phyloP scores from a whole-genome alignment of 2,329 filamentous ascomycete species.

The Fusarium beomiforme region DNA sequence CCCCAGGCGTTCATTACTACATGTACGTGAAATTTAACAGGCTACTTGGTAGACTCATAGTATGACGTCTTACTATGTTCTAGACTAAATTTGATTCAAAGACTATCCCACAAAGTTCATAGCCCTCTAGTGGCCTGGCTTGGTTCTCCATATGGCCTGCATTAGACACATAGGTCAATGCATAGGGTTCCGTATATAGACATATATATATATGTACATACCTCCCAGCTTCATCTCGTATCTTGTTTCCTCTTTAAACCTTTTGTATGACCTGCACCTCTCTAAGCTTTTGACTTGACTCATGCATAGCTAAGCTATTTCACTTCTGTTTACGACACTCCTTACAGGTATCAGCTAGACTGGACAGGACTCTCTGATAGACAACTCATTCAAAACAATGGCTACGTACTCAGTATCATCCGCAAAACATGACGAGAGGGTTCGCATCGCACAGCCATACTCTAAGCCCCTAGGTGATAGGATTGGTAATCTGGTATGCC shows the following conservation, averaged over 20 bases:
- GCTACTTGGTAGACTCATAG: neutral
- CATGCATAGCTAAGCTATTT: neutral
- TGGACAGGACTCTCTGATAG: neutral
- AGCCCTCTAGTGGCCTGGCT: neutral
- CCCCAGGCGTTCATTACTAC: neutral
- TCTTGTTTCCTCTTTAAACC: neutral
- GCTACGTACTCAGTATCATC: neutral
- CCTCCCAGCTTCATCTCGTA: neutral
- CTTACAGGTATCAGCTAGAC: neutral
- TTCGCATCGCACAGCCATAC: neutral
- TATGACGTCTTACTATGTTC: neutral
- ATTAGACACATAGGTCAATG: neutral
- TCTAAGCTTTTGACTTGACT: neutral
- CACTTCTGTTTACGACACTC: neutral
- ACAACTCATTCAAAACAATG: neutral
- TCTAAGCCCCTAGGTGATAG: neutral
- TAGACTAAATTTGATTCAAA: neutral
- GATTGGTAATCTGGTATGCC: slow-evolving; percentile 18
- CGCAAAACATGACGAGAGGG: neutral
- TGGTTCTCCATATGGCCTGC: neutral
- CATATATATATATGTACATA: neutral
- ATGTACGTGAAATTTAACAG: too few species aligned
- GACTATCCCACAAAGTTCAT: neutral
- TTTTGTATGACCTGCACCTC: neutral
- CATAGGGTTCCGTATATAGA: neutral